Base-by-base conservation (phyloP, 495 filamentous ascomycete genomes). In the Bathelium albidoporum region DNA sequence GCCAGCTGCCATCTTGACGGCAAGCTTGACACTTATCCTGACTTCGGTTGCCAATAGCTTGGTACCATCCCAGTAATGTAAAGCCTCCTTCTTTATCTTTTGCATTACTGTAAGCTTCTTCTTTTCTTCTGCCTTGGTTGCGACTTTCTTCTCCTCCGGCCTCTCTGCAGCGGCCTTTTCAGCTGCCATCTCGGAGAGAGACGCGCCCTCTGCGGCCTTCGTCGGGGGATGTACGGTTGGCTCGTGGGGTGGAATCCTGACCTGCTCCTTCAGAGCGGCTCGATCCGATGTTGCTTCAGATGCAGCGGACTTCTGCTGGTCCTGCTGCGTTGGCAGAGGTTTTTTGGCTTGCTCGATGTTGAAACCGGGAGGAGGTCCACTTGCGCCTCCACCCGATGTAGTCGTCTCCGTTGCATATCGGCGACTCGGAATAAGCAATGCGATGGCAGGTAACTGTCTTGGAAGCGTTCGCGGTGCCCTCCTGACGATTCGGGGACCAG, bases 51-150 rank as follows among this genome's bases (percentile, higher is more conserved):
- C 90, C 68, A 99, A 80, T 66, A 99, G 79, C 75, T 99, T 99
- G n/a, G 92, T 99, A 41, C 94, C 94, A 81, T 99, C 94, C 94
- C 94, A 97, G 78, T 97, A 99, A 74, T 99, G 94, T 65, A 86
- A 82, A 18, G 80, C 79, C 72, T 97, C 94, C 71, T 89, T 89
- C 81, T 95, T 97, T 69, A 97, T 82, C 79, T 91, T 95, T 72
- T 97, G 90, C 73, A 83, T 85, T 2, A 97, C 43, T 0, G 95
- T 95, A 77, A 95, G 77, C 68, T 94, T 95, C 77, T 88, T 88
- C 72, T 87, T 80, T 63, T 88, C 88, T 73, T 91, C 88, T 73
- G 93, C 90, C 74, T 86, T 84, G 62, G 83, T 83, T 22, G 73
- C 75, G 11, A 68, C 45, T 52, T 75, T 70, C 68, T 82, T 83